Evolutionary conservation across 2,329 filamentous ascomycete species (phyloP).

Genomic region (Pseudogymnoascus sp.): DNA sequence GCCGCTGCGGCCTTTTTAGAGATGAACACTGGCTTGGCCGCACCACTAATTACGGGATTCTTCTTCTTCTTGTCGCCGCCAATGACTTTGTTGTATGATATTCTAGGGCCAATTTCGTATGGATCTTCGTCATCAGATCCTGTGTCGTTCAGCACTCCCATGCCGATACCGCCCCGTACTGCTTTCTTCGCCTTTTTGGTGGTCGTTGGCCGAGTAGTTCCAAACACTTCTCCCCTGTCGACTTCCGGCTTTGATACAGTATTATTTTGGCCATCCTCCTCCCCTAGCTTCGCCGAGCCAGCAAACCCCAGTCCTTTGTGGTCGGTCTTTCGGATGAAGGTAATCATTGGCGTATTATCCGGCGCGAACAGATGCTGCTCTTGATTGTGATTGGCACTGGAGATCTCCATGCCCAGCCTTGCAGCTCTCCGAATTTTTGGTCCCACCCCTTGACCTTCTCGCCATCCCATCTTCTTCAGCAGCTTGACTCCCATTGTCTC

Average conservation of each 20-base stretch:
- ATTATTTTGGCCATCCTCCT: constrained; percentile 18
- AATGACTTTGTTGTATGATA: constrained; percentile 76
- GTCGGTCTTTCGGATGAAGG: constrained; percentile 57
- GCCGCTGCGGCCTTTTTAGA: constrained; percentile 52
- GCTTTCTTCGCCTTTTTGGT: constrained; percentile 46
- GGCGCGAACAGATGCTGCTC: constrained; percentile 74
- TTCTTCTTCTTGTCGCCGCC: constrained; percentile 77
- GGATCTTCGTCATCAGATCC: constrained; percentile 94
- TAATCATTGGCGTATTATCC: constrained; percentile 64
- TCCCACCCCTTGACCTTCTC: constrained; percentile 84
- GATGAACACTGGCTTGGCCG: constrained; percentile 66
- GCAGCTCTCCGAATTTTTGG: constrained; percentile 74
- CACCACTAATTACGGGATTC: constrained; percentile 50
- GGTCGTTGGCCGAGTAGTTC: constrained; percentile 15
- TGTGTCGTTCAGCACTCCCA: constrained; percentile 84
- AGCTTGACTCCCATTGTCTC: constrained; percentile 84
- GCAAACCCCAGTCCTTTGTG: constrained; percentile 63
- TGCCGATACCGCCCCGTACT: constrained; percentile 64
- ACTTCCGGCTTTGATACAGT: constrained; percentile 20
- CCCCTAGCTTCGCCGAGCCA: constrained; percentile 47
- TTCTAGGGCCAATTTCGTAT: constrained; percentile 83
- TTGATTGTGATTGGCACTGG: constrained; percentile 32
- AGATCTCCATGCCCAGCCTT: constrained; percentile 46
- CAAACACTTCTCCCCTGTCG: constrained; percentile 35
- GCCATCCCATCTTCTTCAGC: constrained; percentile 91